Evolutionary conservation across 2,329 filamentous ascomycete species (phyloP).

Genomic region (Colletotrichum noveboracense): DNA sequence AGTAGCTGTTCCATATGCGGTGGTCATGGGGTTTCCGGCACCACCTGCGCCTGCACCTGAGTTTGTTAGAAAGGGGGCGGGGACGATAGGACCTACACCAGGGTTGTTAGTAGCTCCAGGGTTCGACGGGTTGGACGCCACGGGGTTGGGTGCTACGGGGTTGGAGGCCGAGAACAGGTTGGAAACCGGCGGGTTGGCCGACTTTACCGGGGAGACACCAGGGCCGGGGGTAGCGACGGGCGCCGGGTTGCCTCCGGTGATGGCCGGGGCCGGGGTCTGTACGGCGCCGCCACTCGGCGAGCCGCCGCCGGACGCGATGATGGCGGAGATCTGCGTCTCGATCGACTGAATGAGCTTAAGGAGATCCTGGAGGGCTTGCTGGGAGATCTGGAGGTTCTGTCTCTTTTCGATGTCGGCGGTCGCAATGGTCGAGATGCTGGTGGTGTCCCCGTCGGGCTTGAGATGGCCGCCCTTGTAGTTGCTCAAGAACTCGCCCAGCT

Average conservation of each 20-base stretch:
- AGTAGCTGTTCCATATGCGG: slow-evolving; percentile 10
- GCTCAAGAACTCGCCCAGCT: slow-evolving; percentile 1
- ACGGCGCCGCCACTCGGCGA: neutral
- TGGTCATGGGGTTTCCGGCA: neutral
- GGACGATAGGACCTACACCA: slow-evolving; percentile 3
- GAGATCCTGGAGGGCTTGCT: slow-evolving; percentile 5
- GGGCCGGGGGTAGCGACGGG: neutral
- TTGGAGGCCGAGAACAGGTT: neutral
- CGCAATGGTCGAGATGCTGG: neutral
- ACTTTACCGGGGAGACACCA: neutral
- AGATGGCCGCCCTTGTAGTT: neutral
- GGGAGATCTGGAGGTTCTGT: neutral
- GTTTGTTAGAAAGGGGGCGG: slow-evolving; percentile 14
- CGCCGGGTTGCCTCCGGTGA: neutral
- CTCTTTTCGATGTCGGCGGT: neutral
- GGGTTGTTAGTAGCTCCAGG: neutral
- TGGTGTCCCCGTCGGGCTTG: neutral
- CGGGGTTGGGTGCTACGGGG: neutral
- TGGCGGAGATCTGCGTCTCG: neutral
- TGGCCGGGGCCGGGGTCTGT: neutral
- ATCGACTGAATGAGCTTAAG: slow-evolving; percentile 16
- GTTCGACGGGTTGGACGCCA: neutral
- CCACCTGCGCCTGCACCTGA: neutral
- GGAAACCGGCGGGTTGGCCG: neutral
- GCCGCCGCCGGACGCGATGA: neutral